Evolutionary conservation across 148 eudicot genomes (phyloP).

Genomic region (Drosera capensis): DNA sequence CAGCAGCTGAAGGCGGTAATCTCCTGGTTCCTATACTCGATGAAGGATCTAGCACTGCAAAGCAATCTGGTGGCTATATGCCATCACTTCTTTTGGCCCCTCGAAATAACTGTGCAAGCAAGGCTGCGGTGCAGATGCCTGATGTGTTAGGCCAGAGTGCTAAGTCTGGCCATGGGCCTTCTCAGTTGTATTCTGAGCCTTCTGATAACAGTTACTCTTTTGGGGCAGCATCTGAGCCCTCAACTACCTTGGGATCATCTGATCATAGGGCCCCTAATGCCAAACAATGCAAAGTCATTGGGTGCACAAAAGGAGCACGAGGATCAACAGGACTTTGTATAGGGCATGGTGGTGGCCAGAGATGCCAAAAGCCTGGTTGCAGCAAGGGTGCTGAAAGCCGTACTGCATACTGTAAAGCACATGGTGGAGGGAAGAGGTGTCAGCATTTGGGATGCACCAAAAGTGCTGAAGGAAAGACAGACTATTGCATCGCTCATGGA

Average conservation of each 20-base stretch:
- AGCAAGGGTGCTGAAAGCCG: slow-evolving; percentile 50
- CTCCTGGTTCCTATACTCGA: slow-evolving; percentile 17
- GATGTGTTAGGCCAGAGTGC: slow-evolving; percentile 8
- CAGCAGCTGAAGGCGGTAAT: slow-evolving; percentile 10
- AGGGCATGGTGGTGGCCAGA: slow-evolving; percentile 57
- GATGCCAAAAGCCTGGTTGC: slow-evolving; percentile 55
- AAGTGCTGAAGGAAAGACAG: slow-evolving; percentile 59
- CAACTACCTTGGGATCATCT: slow-evolving; percentile 11
- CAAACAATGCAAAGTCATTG: slow-evolving; percentile 29
- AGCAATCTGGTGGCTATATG: slow-evolving; percentile 51
- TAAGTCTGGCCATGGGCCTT: slow-evolving; percentile 10
- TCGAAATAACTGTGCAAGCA: slow-evolving; percentile 12
- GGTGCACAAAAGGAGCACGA: slow-evolving; percentile 48
- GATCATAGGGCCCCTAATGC: slow-evolving; percentile 16
- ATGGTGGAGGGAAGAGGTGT: slow-evolving; percentile 51
- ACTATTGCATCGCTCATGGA: slow-evolving; percentile 47
- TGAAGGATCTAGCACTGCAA: slow-evolving; percentile 50
- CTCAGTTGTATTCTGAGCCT: slow-evolving; percentile 31
- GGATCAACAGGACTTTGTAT: slow-evolving; percentile 52
- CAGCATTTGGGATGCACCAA: slow-evolving; percentile 46
- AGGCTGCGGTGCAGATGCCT: slow-evolving; percentile 6
- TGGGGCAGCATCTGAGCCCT: slow-evolving; percentile 21
- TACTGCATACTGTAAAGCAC: slow-evolving; percentile 51
- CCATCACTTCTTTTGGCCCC: slow-evolving; percentile 38
- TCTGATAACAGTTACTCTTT: slow-evolving; percentile 25